phyloP scores from a whole-genome alignment of 73 alveolate genomes.

The Paramecium tetraurelia region DNA sequence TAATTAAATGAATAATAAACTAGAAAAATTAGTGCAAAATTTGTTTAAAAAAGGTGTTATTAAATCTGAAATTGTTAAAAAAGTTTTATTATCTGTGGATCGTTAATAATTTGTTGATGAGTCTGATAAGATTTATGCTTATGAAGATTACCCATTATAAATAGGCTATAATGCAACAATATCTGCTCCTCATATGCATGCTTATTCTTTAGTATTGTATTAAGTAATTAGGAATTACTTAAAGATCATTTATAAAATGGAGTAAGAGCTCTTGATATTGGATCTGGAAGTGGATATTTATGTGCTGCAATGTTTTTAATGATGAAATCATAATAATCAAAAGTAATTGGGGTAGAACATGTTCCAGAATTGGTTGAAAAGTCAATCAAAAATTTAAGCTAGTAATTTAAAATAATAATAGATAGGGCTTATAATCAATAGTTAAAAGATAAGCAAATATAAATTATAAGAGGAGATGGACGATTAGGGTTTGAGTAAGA shows the following conservation, averaged over 20 bases:
- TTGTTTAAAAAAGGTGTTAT: not conserved
- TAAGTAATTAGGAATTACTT: constrained; percentile 63
- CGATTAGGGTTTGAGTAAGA: constrained; percentile 76
- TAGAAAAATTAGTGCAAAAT: constrained; percentile 5
- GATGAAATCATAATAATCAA: constrained; percentile 64
- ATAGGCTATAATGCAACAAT: constrained; percentile 85
- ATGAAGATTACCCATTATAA: constrained; percentile 76
- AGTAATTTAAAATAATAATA: not conserved
- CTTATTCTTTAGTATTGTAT: constrained; percentile 67
- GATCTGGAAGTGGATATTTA: constrained; percentile 89
- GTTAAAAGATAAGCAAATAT: constrained; percentile 45
- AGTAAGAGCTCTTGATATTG: constrained; percentile 81
- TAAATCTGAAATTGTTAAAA: not conserved
- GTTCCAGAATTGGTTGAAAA: constrained; percentile 66
- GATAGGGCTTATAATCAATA: not conserved
- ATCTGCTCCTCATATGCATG: constrained; percentile 97
- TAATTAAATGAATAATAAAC: constrained; percentile 22
- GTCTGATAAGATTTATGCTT: constrained; percentile 45
- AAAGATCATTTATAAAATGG: constrained; percentile 68
- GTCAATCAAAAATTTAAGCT: constrained; percentile 54
- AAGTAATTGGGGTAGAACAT: constrained; percentile 87
- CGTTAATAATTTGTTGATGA: not conserved
- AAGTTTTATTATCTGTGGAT: not conserved
- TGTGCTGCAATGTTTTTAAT: constrained; percentile 66
- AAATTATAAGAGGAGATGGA: constrained; percentile 83